A percentile compares a stretch with the other conserved stretches of the same genome.
Evolutionary conservation across 2,329 filamentous ascomycete genomes (phyloP).

Genomic region (Epichloe aotearoae): DNA sequence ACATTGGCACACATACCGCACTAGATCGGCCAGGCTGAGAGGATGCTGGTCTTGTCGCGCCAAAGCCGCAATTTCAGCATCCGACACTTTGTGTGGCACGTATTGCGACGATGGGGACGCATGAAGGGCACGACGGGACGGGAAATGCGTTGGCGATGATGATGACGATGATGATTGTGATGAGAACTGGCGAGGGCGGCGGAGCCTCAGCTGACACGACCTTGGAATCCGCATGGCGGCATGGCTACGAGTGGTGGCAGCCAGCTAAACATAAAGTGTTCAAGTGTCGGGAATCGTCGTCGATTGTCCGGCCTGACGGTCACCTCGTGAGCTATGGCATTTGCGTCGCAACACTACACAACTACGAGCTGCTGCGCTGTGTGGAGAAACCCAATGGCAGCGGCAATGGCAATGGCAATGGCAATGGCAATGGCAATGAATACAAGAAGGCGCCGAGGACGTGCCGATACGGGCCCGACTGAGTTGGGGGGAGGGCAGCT

Average conservation of each 20-base stretch:
- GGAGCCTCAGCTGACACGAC: not conserved
- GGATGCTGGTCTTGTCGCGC: conserved; percentile 67
- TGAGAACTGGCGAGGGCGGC: not conserved
- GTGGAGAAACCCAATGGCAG: not conserved
- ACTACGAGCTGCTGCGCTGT: too few relatives aligned
- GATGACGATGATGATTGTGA: not conserved
- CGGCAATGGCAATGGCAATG: not conserved
- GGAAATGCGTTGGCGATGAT: not conserved
- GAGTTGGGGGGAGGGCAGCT: too few relatives aligned
- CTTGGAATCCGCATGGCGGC: conserved; percentile 5
- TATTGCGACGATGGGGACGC: not conserved
- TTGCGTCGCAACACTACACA: too few relatives aligned
- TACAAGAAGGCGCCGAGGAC: too few relatives aligned
- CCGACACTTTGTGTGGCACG: conserved; percentile 30
- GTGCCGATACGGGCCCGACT: too few relatives aligned
- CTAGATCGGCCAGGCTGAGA: conserved; percentile 74
- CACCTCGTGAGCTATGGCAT: too few relatives aligned
- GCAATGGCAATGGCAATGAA: not conserved
- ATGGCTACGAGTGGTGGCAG: conserved; percentile 2
- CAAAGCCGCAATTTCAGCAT: conserved; percentile 67
- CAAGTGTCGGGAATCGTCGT: not conserved
- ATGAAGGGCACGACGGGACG: not conserved
- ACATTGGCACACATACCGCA: conserved; percentile 48
- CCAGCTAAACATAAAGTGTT: not conserved
- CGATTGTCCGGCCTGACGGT: not conserved